Percentiles rank a stretch among this genome's conserved stretches.
phyloP scores from a whole-genome alignment of 2,329 filamentous ascomycete genomes.

The Eutypella sp. region DNA sequence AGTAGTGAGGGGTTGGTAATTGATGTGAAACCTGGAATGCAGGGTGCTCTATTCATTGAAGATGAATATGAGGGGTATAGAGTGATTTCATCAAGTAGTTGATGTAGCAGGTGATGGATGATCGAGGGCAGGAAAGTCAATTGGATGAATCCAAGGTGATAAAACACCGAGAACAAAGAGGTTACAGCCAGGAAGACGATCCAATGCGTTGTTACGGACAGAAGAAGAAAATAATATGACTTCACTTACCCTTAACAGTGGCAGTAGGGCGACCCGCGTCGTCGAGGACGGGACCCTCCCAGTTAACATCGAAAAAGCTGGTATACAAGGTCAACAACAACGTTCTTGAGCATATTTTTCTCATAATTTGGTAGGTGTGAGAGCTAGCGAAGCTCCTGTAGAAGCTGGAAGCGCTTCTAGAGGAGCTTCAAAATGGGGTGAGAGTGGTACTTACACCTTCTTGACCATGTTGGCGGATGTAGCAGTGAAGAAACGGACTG shows the following conservation, averaged over 20 bases:
- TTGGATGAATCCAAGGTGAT: background rate
- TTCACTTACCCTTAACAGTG: slow-evolving; percentile 53
- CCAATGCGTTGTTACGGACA: no score
- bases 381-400: background rate
- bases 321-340: background rate
- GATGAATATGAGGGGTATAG: background rate
- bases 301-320: slow-evolving; percentile 68
- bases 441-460: slow-evolving; percentile 56
- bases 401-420: slow-evolving; percentile 10
- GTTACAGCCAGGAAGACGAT: no score
- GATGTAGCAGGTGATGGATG: no score
- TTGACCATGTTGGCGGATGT: slow-evolving; percentile 70
- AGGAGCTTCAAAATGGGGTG: background rate
- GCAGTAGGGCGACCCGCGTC: slow-evolving; percentile 50
- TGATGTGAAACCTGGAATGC: background rate
- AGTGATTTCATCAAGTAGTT: no score
- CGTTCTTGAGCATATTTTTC: background rate
- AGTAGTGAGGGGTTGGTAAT: no score
- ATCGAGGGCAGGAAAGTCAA: no score
- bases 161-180: no score
- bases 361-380: background rate
- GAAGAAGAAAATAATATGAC: no score
- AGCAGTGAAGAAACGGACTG: slow-evolving; percentile 45
- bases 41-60: background rate
- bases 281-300: slow-evolving; percentile 68